phyloP scores from a whole-genome alignment of 2,329 filamentous ascomycete genomes.

The Fusarium setosum region DNA sequence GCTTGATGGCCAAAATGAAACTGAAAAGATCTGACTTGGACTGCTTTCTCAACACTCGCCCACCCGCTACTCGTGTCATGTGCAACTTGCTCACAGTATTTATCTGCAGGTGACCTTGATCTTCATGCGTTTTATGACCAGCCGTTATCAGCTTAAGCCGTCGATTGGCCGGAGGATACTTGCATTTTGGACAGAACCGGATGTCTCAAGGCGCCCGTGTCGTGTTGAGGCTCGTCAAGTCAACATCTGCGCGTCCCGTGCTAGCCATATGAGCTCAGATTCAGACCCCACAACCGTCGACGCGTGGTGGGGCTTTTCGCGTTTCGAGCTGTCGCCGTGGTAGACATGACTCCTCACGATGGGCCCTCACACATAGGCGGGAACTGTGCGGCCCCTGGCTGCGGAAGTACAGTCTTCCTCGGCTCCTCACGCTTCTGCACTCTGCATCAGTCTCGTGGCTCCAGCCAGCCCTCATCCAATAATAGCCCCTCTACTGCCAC shows the following conservation, averaged over 20 bases:
- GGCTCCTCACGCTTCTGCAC: slow-evolving; percentile 28
- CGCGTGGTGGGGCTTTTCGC: slow-evolving; percentile 15
- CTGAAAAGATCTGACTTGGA: slow-evolving; percentile 81
- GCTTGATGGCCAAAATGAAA: slow-evolving; percentile 65
- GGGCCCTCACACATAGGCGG: slow-evolving; percentile 22
- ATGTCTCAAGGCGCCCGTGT: background rate
- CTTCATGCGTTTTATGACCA: slow-evolving; percentile 15
- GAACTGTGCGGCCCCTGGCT: slow-evolving; percentile 24
- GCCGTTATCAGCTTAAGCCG: background rate
- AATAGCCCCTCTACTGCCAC: background rate
- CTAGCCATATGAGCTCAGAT: background rate
- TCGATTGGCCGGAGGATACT: background rate
- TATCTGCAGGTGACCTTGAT: slow-evolving; percentile 2
- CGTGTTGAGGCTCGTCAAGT: background rate
- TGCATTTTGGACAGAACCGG: background rate
- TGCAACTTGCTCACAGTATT: slow-evolving; percentile 14
- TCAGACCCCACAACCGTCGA: slow-evolving; percentile 3
- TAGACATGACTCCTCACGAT: slow-evolving; percentile 32
- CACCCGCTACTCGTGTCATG: background rate
- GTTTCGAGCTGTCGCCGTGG: slow-evolving; percentile 8
- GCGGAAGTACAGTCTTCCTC: slow-evolving; percentile 19
- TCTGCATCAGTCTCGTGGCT: slow-evolving; percentile 14
- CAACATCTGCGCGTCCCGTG: background rate
- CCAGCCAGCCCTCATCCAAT: background rate
- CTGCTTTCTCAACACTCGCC: slow-evolving; percentile 6